A percentile compares a stretch with the other conserved stretches of the same genome.
These are phyloP conservation scores for Coemansia sp. DNA, from an alignment of 192 early-diverging fungal species.

Conservation along the genomic window DNA sequence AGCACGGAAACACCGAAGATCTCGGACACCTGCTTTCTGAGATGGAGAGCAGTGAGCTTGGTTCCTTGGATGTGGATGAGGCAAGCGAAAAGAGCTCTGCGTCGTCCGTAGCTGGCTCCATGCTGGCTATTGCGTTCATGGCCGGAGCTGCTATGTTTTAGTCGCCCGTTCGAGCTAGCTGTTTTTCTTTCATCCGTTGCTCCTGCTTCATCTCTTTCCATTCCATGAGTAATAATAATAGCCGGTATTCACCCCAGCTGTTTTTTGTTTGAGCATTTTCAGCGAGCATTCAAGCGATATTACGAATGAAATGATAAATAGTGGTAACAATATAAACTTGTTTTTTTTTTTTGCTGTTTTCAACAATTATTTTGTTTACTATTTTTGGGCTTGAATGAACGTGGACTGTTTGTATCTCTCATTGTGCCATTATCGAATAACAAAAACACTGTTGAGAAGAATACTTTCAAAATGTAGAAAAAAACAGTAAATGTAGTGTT, in stretches of 20 bases:
- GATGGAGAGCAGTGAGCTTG: slow-evolving; percentile 14
- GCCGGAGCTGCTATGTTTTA: slow-evolving; percentile 51
- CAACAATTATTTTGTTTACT: too few relatives aligned
- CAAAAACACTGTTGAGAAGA: too few relatives aligned
- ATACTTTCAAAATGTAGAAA: too few relatives aligned
- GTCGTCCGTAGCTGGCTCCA: slow-evolving; percentile 30
- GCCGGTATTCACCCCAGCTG: not conserved
- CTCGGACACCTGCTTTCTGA: slow-evolving; percentile 40
- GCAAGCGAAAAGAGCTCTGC: slow-evolving; percentile 20
- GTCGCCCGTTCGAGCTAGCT: slow-evolving; percentile 2
- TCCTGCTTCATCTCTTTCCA: not conserved
- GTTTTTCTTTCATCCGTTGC: slow-evolving; percentile 14
- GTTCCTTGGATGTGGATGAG: slow-evolving; percentile 14
- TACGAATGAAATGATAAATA: too few relatives aligned
- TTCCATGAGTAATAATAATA: slow-evolving; percentile 11
- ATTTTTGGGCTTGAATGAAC: not conserved
- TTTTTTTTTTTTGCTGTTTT: too few relatives aligned
- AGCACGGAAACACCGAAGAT: slow-evolving; percentile 13
- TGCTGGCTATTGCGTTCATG: slow-evolving; percentile 36
- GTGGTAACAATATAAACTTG: too few relatives aligned
- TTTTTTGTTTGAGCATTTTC: not conserved
- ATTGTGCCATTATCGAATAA: too few relatives aligned
- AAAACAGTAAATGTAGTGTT: too few relatives aligned
- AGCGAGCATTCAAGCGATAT: not conserved
- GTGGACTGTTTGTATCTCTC: too few relatives aligned